Base-by-base conservation (phyloP, 2,329 filamentous ascomycete species). In the Talaromyces rugulosus region DNA sequence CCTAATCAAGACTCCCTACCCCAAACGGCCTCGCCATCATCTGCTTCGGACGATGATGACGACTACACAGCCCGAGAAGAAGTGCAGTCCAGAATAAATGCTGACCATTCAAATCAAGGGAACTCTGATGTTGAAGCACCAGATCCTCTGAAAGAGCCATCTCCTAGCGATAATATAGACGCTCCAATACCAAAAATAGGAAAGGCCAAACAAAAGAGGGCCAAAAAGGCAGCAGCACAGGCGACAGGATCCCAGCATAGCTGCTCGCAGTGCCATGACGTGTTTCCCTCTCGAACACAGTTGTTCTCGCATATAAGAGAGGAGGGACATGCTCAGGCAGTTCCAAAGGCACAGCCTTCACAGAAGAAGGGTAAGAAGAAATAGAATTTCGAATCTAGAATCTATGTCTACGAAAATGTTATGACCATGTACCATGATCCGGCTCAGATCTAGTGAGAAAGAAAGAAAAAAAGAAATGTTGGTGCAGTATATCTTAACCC, bases 241-340 rank as follows among this genome's bases (percentile, higher is more conserved):
- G 64, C 64, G 4, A 67, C 62, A 52, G 66, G 67, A 23, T 33
- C 62, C 5, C 66, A 86, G 33, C 84, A 91, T 59, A 88, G 88
- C 68, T 98, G 95, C 72, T 84, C 89, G 2, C 85, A 87, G 4
- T 98, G 95, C 75, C 84, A 87, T 66, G 91, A 90, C 66, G 83
- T 78, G 0, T 99, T 98, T 77, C 86, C 84, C 0, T 91, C 89
- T 1, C 88, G 87, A 67, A 89, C 85, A 5, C 87, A 86, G 66
- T 76, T 96, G 18, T 94, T 94, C 72, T 80, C 84, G 58, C 92
- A 96, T 73, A 82, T 95, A 62, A 85, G 86, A 64, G 83, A 87
- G 9, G 76, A 84, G 18, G 78, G 78, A 9, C 90, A 95, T 77
- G 89, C 88, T 5, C 84, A 86, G 33, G 79, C 80, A 2, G 71